phyloP scores from a whole-genome alignment of 73 alveolate genomes.

The Symbiodinium pilosum region DNA sequence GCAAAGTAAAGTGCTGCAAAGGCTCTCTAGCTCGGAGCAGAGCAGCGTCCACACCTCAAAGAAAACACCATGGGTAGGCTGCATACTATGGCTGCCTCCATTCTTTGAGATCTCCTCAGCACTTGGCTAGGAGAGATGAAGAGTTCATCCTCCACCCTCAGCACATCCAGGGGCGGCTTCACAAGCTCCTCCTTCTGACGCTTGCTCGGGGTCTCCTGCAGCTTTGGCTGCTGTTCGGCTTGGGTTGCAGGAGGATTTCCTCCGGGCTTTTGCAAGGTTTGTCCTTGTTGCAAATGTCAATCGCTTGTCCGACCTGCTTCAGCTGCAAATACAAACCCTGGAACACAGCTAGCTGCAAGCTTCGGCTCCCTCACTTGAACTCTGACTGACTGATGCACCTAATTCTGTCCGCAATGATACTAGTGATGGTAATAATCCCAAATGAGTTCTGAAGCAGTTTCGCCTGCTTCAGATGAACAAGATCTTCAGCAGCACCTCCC shows the following conservation, averaged over 20 bases:
- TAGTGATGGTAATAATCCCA: too few species aligned
- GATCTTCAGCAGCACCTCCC: conserved; percentile 83
- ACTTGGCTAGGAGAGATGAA: conserved; percentile 39
- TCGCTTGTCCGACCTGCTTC: neutral
- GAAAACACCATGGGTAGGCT: too few species aligned
- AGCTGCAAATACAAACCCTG: too few species aligned
- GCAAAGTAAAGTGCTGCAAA: neutral
- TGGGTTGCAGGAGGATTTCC: too few species aligned
- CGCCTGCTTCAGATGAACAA: conserved; percentile 67
- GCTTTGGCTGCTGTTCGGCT: too few species aligned
- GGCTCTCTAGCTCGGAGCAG: conserved; percentile 5
- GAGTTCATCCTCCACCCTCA: conserved; percentile 54
- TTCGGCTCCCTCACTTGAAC: too few species aligned
- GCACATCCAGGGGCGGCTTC: conserved; percentile 59
- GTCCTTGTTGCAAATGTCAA: conserved; percentile 10
- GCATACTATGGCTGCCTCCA: too few species aligned
- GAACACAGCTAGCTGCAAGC: too few species aligned
- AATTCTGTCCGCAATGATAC: too few species aligned
- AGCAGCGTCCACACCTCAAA: neutral
- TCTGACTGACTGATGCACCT: too few species aligned
- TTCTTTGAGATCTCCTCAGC: neutral
- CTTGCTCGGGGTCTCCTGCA: conserved; percentile 10
- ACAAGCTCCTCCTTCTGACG: conserved; percentile 59
- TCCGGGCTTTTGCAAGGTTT: neutral
- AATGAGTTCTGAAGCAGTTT: too few species aligned